These are phyloP conservation scores for Dendrobium officinale DNA, from an alignment of 106 monocot species.

Conservation along the genomic window DNA sequence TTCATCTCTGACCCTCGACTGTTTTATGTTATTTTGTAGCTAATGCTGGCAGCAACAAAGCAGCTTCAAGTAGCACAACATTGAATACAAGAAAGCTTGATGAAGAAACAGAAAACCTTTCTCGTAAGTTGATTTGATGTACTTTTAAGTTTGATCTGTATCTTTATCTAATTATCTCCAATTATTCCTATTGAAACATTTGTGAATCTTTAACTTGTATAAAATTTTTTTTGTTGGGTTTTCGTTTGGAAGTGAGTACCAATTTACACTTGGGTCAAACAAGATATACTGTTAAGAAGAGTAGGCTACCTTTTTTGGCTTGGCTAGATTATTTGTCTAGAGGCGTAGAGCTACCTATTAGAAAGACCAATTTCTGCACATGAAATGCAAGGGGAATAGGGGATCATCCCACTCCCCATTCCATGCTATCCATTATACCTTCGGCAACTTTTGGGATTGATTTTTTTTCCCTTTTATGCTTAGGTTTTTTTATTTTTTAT, in stretches of 20 bases:
- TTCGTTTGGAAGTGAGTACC: not conserved
- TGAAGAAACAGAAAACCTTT: conserved; percentile 84
- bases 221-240: not conserved
- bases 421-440: too few species aligned
- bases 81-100: conserved; percentile 89
- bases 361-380: not conserved
- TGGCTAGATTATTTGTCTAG: not conserved
- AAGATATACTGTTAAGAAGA: not conserved
- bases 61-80: conserved; percentile 88
- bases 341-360: too few species aligned
- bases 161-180: not conserved
- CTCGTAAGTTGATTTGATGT: conserved; percentile 53
- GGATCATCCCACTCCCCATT: too few species aligned
- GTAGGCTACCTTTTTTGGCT: not conserved
- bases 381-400: too few species aligned
- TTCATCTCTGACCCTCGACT: not conserved
- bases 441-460: too few species aligned
- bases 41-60: conserved; percentile 87
- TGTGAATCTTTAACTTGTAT: not conserved
- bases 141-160: not conserved
- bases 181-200: not conserved
- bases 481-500: too few species aligned
- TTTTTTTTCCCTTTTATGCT: too few species aligned
- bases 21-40: conserved; percentile 17
- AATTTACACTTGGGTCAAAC: not conserved